A percentile compares a stretch with the other conserved stretches of the same genome.
These are phyloP conservation scores for Vickermania spadyakhi DNA, from an alignment of 208 protist species.

Conservation along the genomic window DNA sequence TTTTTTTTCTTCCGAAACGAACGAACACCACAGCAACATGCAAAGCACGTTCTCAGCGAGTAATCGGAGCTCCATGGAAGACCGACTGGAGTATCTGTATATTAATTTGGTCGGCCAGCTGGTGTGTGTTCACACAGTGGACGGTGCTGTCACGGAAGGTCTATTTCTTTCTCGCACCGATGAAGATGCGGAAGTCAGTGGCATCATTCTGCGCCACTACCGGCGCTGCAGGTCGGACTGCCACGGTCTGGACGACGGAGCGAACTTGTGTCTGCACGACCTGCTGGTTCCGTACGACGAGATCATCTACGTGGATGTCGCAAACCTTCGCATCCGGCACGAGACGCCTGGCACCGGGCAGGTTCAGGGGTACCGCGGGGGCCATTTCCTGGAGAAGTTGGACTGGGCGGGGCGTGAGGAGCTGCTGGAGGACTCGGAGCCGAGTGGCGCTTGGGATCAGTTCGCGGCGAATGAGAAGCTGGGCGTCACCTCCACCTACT, in stretches of 20 bases:
- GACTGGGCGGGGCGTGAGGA: conserved; percentile 66
- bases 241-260: conserved; percentile 37
- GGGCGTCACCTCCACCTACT: conserved; percentile 76
- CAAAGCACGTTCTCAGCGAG: not conserved
- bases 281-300: conserved; percentile 49
- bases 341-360: conserved; percentile 48
- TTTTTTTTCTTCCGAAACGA: no score
- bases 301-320: conserved; percentile 71
- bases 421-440: conserved; percentile 37
- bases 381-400: conserved; percentile 55
- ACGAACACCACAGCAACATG: no score
- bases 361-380: conserved; percentile 29
- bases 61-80: conserved; percentile 54
- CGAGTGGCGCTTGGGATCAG: conserved; percentile 79
- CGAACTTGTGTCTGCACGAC: conserved; percentile 22
- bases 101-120: conserved; percentile 83
- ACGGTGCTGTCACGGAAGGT: conserved; percentile 65
- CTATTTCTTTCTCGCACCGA: conserved; percentile 82
- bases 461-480: conserved; percentile 79
- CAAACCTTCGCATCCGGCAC: conserved; percentile 52
- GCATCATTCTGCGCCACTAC: conserved; percentile 59
- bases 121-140: conserved; percentile 64
- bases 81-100: conserved; percentile 83
- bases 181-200: conserved; percentile 17
- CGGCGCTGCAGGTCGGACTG: conserved; percentile 36